Base-by-base conservation (phyloP, 208 protist genomes). In the Crithidia mellificae region DNA sequence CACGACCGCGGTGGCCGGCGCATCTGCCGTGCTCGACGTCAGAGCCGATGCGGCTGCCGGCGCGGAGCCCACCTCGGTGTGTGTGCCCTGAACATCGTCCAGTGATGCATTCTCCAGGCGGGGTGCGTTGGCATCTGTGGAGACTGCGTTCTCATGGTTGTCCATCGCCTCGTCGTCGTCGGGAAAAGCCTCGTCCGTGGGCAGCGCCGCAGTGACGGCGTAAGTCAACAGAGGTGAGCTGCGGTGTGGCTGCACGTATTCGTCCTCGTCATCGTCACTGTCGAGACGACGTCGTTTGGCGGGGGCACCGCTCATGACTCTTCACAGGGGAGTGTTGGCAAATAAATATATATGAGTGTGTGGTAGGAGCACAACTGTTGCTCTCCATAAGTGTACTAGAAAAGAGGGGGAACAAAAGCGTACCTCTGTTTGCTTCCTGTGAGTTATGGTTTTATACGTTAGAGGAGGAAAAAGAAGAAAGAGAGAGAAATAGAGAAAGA, bases 261-360 rank as follows among this genome's bases (percentile, higher is more conserved):
- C 84, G 68, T 95, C 90, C 1, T 92, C 82, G 52, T 93, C 87
- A 63, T 88, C 83, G 29, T 95, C 87, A 56, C 87, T 92, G 61
- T 92, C 85, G 53, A 87, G 78, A 20, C 91, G 70, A 1, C 63
- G 70, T 12, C 70, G 63, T 41, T 76, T 76, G 20, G 56, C 39
- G 0, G 70, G 55, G 3, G 29, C 47, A 8, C 54, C 55, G 30
- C 47, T 55, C 59, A 65, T 65, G 20, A 61, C n/a, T n/a, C n/a
- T n/a, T n/a, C n/a, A n/a, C n/a, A n/a, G n/a, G n/a, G n/a, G n/a
- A n/a, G n/a, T n/a, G n/a, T n/a, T 53, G 54, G 39, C 43, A 70
- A 54, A 36, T 11, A 17, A 49, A 49, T 22, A 20, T 6, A 5
- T 49, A 24, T 53, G 49, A 32, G 25, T 53, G 17, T 5, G 22